A percentile compares a stretch with the other conserved stretches of the same genome.
phyloP scores from a whole-genome alignment of 805 yeast genomes.

The Helenozyma rhizophorensis region DNA sequence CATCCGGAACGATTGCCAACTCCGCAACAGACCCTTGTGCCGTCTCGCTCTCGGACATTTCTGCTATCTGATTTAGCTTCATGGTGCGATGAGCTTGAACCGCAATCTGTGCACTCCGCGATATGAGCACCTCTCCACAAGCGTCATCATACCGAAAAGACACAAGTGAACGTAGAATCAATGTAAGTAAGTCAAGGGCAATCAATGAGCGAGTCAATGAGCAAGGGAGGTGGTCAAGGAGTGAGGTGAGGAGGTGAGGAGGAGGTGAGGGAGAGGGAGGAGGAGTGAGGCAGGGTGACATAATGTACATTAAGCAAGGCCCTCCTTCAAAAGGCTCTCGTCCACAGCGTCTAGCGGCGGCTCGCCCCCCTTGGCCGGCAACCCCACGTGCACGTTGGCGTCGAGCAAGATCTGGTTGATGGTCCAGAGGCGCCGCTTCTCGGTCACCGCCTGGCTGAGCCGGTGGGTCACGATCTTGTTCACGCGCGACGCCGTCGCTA shows the following conservation, averaged over 20 bases:
- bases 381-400: slow-evolving; percentile 35
- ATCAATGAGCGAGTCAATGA: too few relatives aligned
- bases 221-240: too few relatives aligned
- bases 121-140: too few relatives aligned
- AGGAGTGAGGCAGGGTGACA: background rate
- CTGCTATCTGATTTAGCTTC: slow-evolving; percentile 11
- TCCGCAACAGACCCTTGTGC: slow-evolving; percentile 23
- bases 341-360: slow-evolving; percentile 14
- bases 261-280: background rate
- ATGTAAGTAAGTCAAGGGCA: too few relatives aligned
- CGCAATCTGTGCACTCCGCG: too few relatives aligned
- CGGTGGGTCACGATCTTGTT: slow-evolving; percentile 31
- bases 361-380: slow-evolving; percentile 18
- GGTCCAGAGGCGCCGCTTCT: slow-evolving; percentile 36
- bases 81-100: too few relatives aligned
- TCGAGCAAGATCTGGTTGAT: slow-evolving; percentile 42
- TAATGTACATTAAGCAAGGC: too few relatives aligned
- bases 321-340: slow-evolving; percentile 13
- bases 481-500: slow-evolving; percentile 35
- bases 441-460: slow-evolving; percentile 20
- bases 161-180: too few relatives aligned
- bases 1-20: slow-evolving; percentile 8
- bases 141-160: too few relatives aligned
- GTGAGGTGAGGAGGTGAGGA: slow-evolving; percentile 1
- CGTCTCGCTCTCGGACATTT: slow-evolving; percentile 22